Conservation (phyloP, 345 rosid species). For the Gossypium mustelinum region DNA sequence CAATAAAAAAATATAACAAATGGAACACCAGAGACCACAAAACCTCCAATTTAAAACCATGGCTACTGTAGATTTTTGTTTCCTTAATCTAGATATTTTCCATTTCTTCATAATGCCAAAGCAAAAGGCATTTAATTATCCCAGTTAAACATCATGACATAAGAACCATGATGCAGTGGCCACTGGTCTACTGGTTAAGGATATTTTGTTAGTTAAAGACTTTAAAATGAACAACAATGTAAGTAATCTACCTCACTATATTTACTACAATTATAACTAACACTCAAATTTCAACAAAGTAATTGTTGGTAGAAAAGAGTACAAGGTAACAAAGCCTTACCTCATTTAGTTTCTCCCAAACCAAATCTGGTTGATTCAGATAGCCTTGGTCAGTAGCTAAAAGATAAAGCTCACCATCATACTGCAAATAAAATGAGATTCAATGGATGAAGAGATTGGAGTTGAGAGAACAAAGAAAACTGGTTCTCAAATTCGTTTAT, state of each 20-base stretch:
- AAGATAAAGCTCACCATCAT: slow-evolving; percentile 88
- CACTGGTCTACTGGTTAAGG: background rate
- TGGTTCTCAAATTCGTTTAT: background rate
- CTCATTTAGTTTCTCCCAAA: slow-evolving; percentile 98
- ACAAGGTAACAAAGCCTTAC: slow-evolving; percentile 31
- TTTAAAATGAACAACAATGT: background rate
- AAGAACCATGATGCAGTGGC: background rate
- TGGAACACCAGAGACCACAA: background rate
- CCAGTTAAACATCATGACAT: background rate
- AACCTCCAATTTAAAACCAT: background rate
- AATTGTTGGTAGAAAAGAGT: slow-evolving; percentile 3
- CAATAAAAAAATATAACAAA: background rate
- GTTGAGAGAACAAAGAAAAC: background rate
- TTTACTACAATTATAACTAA: background rate
- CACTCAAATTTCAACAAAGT: background rate
- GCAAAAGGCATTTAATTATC: background rate
- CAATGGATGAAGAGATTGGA: background rate
- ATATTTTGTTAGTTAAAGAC: background rate
- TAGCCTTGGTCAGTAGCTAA: slow-evolving; percentile 98
- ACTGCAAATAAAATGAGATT: slow-evolving; percentile 49
- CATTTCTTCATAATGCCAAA: background rate
- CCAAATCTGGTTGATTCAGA: slow-evolving; percentile 84
- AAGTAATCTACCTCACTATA: background rate
- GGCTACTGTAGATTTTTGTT: background rate
- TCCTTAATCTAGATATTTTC: background rate